These are phyloP conservation scores for Citrus maxima DNA, from an alignment of 345 rosid species.

Conservation along the genomic window DNA sequence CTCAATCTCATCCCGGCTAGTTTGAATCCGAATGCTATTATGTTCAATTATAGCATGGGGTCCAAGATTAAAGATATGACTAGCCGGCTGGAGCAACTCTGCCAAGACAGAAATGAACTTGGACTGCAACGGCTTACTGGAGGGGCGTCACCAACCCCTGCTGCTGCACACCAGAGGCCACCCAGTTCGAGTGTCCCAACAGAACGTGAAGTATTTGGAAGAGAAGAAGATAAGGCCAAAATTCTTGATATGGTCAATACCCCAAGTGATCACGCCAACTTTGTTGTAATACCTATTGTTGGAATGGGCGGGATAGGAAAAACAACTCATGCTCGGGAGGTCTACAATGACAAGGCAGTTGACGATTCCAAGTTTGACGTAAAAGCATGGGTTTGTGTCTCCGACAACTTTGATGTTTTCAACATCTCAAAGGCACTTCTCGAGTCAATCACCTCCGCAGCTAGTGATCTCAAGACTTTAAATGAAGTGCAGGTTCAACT, in stretches of 20 bases:
- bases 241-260: neutral
- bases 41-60: neutral
- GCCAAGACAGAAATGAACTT: neutral
- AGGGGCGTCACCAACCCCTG: neutral
- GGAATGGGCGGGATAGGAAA: conserved; percentile 1
- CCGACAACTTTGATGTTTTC: neutral
- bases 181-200: neutral
- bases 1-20: no score
- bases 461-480: no score
- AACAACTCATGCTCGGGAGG: neutral
- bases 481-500: no score
- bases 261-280: neutral
- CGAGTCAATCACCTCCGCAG: no score
- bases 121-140: neutral
- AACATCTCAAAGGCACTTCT: no score
- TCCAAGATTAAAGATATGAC: neutral
- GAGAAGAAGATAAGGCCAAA: conserved; percentile 1
- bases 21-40: neutral
- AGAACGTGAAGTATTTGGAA: neutral
- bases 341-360: neutral
- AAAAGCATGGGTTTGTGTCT: conserved; percentile 3
- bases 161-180: neutral
- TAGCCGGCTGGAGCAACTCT: neutral
- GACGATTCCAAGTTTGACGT: neutral
- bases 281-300: neutral